Conservation (phyloP, 495 filamentous ascomycete species). For the Aspergillus haitiensis region DNA sequence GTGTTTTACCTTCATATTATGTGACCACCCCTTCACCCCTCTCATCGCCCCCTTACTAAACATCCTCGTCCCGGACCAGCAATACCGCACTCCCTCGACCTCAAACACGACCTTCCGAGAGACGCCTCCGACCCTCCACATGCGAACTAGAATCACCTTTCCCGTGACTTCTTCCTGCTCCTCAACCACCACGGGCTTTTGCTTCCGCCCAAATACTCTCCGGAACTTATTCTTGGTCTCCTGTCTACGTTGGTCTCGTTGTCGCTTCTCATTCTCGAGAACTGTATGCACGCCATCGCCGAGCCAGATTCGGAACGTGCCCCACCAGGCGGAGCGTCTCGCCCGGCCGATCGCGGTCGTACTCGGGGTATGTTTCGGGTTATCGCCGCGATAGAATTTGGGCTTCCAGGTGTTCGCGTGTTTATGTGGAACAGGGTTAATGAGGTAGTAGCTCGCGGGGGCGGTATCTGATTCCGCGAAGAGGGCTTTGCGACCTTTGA, state of each 20-base stretch:
- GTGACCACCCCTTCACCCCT: constrained; percentile 16
- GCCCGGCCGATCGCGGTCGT: constrained; percentile 14
- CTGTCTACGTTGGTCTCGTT: background rate
- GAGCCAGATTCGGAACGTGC: constrained; percentile 4
- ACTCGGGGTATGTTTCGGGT: constrained; percentile 15
- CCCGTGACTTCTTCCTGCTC: constrained; percentile 9
- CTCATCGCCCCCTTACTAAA: constrained; percentile 7
- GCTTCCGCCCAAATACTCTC: constrained; percentile 7
- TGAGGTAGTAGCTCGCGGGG: constrained; percentile 15
- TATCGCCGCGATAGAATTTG: constrained; percentile 18
- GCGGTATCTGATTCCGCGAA: constrained; percentile 8
- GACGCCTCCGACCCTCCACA: constrained; percentile 1
- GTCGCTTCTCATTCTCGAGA: constrained; percentile 9
- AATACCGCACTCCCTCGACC: constrained; percentile 17
- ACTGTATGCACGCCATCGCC: constrained; percentile 17
- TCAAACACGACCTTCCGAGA: constrained; percentile 15
- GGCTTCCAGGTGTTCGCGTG: constrained; percentile 12
- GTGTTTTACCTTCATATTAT: constrained; percentile 19
- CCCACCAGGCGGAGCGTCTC: constrained; percentile 9
- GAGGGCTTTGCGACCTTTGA: constrained; percentile 15
- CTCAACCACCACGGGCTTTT: constrained; percentile 5
- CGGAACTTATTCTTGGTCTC: constrained; percentile 15
- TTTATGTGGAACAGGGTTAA: constrained; percentile 13
- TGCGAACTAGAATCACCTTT: constrained; percentile 11
- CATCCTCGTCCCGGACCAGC: constrained; percentile 20